Evolutionary conservation across 441 rosid genomes (phyloP).

Genomic region (Syzygium malaccense): DNA sequence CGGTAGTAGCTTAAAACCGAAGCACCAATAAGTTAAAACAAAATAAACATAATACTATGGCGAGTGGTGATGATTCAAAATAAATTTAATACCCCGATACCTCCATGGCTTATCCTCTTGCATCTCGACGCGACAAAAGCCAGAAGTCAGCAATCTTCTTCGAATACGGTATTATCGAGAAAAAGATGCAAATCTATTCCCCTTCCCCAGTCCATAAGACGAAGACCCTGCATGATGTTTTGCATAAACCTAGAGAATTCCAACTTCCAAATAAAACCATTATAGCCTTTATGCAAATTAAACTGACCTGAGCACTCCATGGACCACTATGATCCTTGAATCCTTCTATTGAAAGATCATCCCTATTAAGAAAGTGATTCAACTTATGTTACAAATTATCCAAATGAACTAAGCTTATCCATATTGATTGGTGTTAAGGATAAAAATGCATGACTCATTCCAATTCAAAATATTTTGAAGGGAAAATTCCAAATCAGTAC

Average conservation of each 20-base stretch:
- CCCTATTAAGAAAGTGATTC: slow-evolving; percentile 28
- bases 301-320: slow-evolving; percentile 65
- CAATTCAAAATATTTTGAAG: too few species aligned
- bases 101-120: slow-evolving; percentile 84
- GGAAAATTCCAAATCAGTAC: too few species aligned
- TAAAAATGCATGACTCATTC: too few species aligned
- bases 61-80: not conserved
- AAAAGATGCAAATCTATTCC: slow-evolving; percentile 82
- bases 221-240: slow-evolving; percentile 59
- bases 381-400: not conserved
- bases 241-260: not conserved
- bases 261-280: not conserved
- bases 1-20: not conserved
- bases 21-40: not conserved
- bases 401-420: not conserved
- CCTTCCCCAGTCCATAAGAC: slow-evolving; percentile 94
- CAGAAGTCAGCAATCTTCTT: slow-evolving; percentile 80
- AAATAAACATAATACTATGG: not conserved
- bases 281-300: not conserved
- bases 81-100: slow-evolving; percentile 58
- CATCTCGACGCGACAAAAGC: slow-evolving; percentile 89
- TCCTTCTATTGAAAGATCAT: slow-evolving; percentile 47
- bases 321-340: slow-evolving; percentile 51
- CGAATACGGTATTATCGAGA: slow-evolving; percentile 41
- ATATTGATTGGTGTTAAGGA: not conserved